Conservation (phyloP, 208 protist genomes). For the Phytomonas sp. region DNA sequence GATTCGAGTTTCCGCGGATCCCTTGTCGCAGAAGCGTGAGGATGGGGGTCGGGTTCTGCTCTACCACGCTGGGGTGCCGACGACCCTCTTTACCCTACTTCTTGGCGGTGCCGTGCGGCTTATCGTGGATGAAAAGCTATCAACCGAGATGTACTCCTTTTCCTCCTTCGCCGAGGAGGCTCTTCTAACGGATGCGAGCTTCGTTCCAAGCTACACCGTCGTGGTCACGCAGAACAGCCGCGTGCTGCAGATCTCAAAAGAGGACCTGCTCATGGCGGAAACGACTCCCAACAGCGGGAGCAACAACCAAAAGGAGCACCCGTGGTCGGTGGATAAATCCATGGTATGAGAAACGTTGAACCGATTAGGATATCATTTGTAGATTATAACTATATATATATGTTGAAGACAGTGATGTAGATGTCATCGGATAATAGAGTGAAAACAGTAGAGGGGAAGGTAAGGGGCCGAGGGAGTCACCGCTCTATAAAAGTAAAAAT, state of each 20-base stretch:
- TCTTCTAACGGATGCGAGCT: constrained; percentile 20
- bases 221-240: constrained; percentile 38
- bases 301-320: constrained; percentile 10
- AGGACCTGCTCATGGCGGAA: constrained; percentile 32
- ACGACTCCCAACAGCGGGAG: constrained; percentile 14
- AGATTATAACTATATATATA: neutral
- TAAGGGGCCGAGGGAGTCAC: too few species aligned
- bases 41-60: constrained; percentile 3
- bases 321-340: neutral
- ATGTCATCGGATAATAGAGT: too few species aligned
- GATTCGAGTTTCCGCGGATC: constrained; percentile 13
- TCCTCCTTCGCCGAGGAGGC: constrained; percentile 43
- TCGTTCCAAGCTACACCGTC: constrained; percentile 67
- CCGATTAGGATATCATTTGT: neutral
- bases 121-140: constrained; percentile 24
- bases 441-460: neutral
- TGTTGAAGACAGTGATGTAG: too few species aligned
- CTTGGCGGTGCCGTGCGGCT: constrained; percentile 51
- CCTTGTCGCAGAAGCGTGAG: neutral
- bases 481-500: neutral
- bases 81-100: constrained; percentile 48
- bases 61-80: constrained; percentile 28
- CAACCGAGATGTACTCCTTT: constrained; percentile 61
- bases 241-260: constrained; percentile 36
- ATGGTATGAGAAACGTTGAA: neutral